These are phyloP conservation scores for Chrysanthemum lavandulifolium DNA, from an alignment of 129 eudicot species.

Conservation along the genomic window DNA sequence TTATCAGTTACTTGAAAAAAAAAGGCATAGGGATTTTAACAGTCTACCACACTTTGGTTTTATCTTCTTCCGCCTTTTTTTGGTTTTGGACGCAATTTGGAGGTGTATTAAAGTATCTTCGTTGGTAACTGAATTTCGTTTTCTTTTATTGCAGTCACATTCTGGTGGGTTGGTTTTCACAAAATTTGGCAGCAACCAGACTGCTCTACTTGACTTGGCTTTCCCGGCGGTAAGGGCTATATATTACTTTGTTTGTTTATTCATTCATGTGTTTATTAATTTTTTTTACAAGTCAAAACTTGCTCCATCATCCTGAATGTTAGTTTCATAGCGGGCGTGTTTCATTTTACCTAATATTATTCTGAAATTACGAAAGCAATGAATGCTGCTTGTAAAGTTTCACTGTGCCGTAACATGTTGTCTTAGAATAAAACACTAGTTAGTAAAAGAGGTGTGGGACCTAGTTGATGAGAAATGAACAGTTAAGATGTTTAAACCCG, in stretches of 20 bases:
- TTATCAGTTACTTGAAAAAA: too few species aligned
- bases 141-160: slow-evolving; percentile 60
- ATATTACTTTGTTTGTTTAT: background rate
- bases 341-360: background rate
- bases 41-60: background rate
- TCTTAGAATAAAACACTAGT: too few species aligned
- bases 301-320: background rate
- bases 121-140: slow-evolving; percentile 6
- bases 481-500: too few species aligned
- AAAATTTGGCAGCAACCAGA: slow-evolving; percentile 86
- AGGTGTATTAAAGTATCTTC: background rate
- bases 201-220: slow-evolving; percentile 83
- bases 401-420: too few species aligned
- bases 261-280: background rate
- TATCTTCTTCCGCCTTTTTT: background rate
- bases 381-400: too few species aligned
- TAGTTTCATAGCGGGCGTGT: background rate
- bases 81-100: background rate
- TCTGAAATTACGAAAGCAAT: too few species aligned
- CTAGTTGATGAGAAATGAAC: too few species aligned
- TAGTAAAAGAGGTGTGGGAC: too few species aligned
- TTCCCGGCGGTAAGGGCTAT: slow-evolving; percentile 62
- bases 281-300: background rate
- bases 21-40: background rate
- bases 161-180: slow-evolving; percentile 90